Conservation (phyloP, 345 rosid species). For the Corchorus capsularis region DNA sequence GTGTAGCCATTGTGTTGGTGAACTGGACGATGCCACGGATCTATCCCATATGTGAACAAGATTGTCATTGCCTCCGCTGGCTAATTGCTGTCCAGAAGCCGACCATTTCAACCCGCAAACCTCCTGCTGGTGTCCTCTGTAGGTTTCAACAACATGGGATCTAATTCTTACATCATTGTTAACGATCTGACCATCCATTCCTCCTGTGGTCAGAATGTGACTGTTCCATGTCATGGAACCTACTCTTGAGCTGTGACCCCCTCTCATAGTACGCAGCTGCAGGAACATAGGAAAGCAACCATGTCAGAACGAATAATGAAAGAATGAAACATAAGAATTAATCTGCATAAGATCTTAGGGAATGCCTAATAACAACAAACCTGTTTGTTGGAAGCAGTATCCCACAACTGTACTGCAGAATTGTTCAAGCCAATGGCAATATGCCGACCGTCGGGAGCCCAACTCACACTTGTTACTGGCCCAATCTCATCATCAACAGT, state of each 20-base stretch:
- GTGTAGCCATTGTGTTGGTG: conserved; percentile 54
- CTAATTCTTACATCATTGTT: conserved; percentile 54
- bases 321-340: neutral
- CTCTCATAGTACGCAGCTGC: conserved; percentile 40
- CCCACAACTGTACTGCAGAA: conserved; percentile 58
- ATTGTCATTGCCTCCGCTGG: conserved; percentile 57
- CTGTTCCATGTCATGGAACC: conserved; percentile 58
- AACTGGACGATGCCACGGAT: conserved; percentile 40
- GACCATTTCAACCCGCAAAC: conserved; percentile 64
- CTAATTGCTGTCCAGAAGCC: conserved; percentile 51
- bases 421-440: conserved; percentile 55
- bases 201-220: conserved; percentile 52
- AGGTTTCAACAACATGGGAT: conserved; percentile 46
- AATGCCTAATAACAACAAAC: conserved; percentile 12
- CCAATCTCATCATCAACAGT: conserved; percentile 45
- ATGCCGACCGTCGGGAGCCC: conserved; percentile 55
- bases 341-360: no score
- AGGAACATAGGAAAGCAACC: neutral
- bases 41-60: conserved; percentile 56
- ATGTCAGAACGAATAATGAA: neutral
- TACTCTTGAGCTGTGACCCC: conserved; percentile 45
- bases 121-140: conserved; percentile 49
- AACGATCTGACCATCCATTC: conserved; percentile 48
- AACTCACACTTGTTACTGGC: conserved; percentile 55
- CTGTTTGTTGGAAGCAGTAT: conserved; percentile 37